Evolutionary conservation across 1,139 yeast species (phyloP), one percentile per base, ranked within the genome.

Genomic region (Kurtzmaniella quercitrusa): DNA sequence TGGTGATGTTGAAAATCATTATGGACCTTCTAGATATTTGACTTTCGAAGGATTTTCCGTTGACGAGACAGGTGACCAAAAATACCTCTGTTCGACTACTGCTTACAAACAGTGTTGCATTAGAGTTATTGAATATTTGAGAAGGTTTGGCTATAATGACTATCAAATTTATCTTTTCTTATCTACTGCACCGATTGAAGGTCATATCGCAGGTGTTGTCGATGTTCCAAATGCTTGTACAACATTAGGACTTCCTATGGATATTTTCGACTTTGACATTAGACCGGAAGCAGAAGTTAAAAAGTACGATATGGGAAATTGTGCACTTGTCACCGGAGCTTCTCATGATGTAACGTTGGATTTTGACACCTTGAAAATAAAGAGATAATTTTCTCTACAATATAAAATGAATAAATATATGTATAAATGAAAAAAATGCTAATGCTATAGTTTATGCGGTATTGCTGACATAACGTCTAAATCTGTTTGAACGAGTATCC

Each of bases 31-130:
- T 9, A 56, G 79, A 41, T 73, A 72, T 53, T 57, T 74, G 38
- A 74, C 79, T 2, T 74, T 74, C 52, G 79, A 74, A 59, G 79
- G 79, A 2, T 73, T 74, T 46, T 73, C 78, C 0, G 79, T 74
- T 12, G 69, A 70, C 48, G 77, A 71, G 50, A 45, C 49, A 6
- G 77, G 77, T 5, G 57, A 62, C 33, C 79, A 74, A 51, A 58
- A 66, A 38, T 74, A 53, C 50, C 59, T 74, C 40, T 68, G 70
- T 51, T 68, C 78, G 5, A 74, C 76, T 14, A 68, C 70, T 14
- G 79, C 79, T 12, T 74, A 71, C 56, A 59, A 74, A 44, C 77
- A 74, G 51, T 67, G 78, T 2, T 73, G 78, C 54, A 54, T 74
- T 23, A 52, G 78, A 41, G 74, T 66, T 32, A 73, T 74, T 47